A percentile compares a stretch with the other conserved stretches of the same genome.
Evolutionary conservation across 2,329 filamentous ascomycete genomes (phyloP).

Genomic region (Diaporthe citri): DNA sequence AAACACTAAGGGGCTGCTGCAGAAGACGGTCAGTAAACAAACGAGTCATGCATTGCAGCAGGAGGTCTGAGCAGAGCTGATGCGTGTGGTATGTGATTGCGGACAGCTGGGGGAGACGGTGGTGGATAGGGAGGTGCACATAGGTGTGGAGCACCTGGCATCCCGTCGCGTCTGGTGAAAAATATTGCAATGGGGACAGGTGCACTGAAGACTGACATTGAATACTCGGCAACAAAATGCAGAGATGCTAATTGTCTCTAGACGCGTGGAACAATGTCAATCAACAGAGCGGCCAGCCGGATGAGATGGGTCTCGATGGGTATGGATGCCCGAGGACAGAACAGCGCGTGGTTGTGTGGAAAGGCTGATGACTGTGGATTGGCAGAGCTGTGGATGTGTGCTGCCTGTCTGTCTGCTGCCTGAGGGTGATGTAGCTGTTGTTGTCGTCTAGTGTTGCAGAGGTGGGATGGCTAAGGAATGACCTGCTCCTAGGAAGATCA

Average conservation of each 20-base stretch:
- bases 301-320: conserved; percentile 23
- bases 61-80: not conserved
- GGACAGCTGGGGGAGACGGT: conserved; percentile 30
- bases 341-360: conserved; percentile 22
- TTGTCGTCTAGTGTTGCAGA: conserved; percentile 24
- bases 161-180: conserved; percentile 39
- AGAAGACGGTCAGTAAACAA: conserved; percentile 20
- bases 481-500: conserved; percentile 34
- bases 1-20: conserved; percentile 36
- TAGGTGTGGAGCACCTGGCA: conserved; percentile 34
- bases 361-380: conserved; percentile 8
- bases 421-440: conserved; percentile 27
- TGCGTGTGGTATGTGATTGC: conserved; percentile 22
- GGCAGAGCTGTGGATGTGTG: conserved; percentile 26
- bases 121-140: conserved; percentile 31
- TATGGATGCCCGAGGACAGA: conserved; percentile 17
- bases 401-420: conserved; percentile 16
- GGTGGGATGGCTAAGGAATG: conserved; percentile 22
- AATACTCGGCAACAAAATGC: conserved; percentile 33
- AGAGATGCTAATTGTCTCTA: conserved; percentile 36
- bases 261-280: conserved; percentile 35
- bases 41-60: conserved; percentile 31
- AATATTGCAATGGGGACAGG: conserved; percentile 28
- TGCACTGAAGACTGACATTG: conserved; percentile 35
- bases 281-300: conserved; percentile 23